These are phyloP conservation scores for Diaporthe humulicola DNA, from an alignment of 2,329 filamentous ascomycete genomes.

Conservation along the genomic window DNA sequence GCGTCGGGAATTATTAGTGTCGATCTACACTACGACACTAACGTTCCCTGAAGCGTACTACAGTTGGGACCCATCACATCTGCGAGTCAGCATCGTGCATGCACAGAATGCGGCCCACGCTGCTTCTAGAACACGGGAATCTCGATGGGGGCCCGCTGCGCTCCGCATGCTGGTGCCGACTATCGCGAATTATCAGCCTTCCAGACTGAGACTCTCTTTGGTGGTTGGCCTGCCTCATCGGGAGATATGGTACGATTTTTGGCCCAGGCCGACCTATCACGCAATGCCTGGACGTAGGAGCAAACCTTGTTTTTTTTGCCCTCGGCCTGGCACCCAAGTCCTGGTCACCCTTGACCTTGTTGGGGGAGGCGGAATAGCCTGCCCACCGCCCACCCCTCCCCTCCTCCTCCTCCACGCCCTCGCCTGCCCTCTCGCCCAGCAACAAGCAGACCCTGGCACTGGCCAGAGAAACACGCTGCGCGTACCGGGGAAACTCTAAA, in stretches of 20 bases:
- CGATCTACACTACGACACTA: slow-evolving; percentile 8
- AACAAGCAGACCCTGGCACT: slow-evolving; percentile 9
- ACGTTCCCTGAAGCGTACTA: not conserved
- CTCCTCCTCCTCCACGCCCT: not conserved
- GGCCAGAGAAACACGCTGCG: slow-evolving; percentile 7
- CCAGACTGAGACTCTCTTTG: slow-evolving; percentile 14
- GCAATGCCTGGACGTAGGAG: not conserved
- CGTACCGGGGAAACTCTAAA: slow-evolving; percentile 27
- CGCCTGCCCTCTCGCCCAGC: not conserved
- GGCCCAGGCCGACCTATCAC: slow-evolving; percentile 16
- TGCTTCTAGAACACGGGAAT: slow-evolving; percentile 20
- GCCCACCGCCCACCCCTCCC: not conserved
- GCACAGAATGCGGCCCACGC: not conserved
- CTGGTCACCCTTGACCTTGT: not conserved
- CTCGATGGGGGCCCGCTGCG: not conserved
- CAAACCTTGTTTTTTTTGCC: slow-evolving; percentile 20
- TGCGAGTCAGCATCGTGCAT: slow-evolving; percentile 27
- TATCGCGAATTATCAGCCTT: slow-evolving; percentile 17
- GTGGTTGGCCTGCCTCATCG: slow-evolving; percentile 17
- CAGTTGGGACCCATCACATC: not conserved
- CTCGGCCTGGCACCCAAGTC: slow-evolving; percentile 15
- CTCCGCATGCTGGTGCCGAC: not conserved
- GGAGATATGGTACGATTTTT: slow-evolving; percentile 27
- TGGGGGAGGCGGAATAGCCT: too few species aligned
- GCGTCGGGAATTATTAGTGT: slow-evolving; percentile 10